A percentile compares a stretch with the other conserved stretches of the same genome.
Conservation (phyloP, 108 stramenopile genomes). For the Skeletonema marinoi region DNA sequence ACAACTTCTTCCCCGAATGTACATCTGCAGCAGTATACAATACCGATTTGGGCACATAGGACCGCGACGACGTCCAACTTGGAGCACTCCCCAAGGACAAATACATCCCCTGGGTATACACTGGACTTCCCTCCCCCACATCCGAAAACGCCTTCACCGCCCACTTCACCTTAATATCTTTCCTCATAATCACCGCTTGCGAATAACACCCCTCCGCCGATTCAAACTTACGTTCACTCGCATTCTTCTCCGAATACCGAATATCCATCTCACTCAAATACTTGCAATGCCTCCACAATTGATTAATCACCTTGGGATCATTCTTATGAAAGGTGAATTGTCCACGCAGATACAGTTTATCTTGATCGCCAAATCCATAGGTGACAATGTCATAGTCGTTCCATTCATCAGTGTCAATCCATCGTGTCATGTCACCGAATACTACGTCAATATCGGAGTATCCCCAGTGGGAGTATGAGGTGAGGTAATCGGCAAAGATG, state of each 20-base stretch:
- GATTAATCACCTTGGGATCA: conserved; percentile 66
- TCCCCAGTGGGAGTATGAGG: conserved; percentile 90
- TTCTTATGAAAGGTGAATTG: conserved; percentile 95
- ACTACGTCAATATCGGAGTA: conserved; percentile 94
- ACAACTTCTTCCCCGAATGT: conserved; percentile 37
- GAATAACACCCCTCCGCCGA: conserved; percentile 95
- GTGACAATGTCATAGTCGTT: conserved; percentile 89
- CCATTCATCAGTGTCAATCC: conserved; percentile 84
- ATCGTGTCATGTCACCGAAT: conserved; percentile 87
- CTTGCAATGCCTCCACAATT: conserved; percentile 84
- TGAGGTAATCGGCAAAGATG: conserved; percentile 80
- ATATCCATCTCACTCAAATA: conserved; percentile 83
- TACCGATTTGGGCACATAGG: conserved; percentile 41
- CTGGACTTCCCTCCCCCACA: conserved; percentile 56
- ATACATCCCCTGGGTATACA: conserved; percentile 75
- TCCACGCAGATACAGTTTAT: conserved; percentile 88
- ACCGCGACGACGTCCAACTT: conserved; percentile 38
- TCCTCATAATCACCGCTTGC: conserved; percentile 59
- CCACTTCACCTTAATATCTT: conserved; percentile 85
- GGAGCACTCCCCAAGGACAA: conserved; percentile 27
- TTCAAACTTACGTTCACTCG: conserved; percentile 66
- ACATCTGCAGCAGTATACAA: conserved; percentile 64
- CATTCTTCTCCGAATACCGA: conserved; percentile 56
- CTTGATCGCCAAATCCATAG: conserved; percentile 92
- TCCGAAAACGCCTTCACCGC: conserved; percentile 89